Evolutionary conservation across 768 basidiomycete species (phyloP).

Genomic region (Strobilomyces echinocephalus): DNA sequence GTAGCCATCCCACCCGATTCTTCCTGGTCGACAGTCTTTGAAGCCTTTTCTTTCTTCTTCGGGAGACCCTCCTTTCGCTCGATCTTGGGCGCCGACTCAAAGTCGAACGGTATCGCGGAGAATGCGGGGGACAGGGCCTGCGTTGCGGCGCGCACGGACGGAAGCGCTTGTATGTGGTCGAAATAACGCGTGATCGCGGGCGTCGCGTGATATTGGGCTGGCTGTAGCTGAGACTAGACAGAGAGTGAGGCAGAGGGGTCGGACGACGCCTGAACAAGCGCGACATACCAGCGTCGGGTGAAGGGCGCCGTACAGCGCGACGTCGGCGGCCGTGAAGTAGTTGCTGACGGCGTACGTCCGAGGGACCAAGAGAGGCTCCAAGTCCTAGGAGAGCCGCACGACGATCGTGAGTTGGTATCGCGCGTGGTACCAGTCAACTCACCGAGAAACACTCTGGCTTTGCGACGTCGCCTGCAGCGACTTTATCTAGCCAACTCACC

Average conservation of each 20-base stretch:
- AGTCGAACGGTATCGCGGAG: conserved; percentile 58
- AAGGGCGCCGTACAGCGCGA: conserved; percentile 85
- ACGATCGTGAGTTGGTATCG: neutral
- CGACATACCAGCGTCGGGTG: conserved; percentile 71
- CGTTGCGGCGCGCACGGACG: conserved; percentile 57
- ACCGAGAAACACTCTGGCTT: conserved; percentile 51
- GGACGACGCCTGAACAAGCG: neutral
- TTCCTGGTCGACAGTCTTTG: conserved; percentile 31
- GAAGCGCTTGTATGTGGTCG: conserved; percentile 81
- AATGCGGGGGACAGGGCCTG: conserved; percentile 49
- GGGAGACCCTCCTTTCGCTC: conserved; percentile 68
- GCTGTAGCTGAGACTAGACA: conserved; percentile 60
- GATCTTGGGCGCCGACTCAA: conserved; percentile 67
- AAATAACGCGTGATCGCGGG: conserved; percentile 92
- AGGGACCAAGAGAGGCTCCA: conserved; percentile 67
- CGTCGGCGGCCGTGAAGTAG: conserved; percentile 84
- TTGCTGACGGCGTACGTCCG: conserved; percentile 85
- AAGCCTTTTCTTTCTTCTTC: conserved; percentile 73
- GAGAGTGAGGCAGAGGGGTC: conserved; percentile 6
- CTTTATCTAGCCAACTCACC: conserved; percentile 64
- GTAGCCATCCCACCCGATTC: conserved; percentile 24
- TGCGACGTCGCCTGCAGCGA: conserved; percentile 45
- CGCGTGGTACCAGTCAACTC: conserved; percentile 6
- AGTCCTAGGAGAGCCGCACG: conserved; percentile 42
- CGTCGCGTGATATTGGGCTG: conserved; percentile 69